These are phyloP conservation scores for Apostasia ramifera DNA, from an alignment of 106 monocot species.

Conservation along the genomic window DNA sequence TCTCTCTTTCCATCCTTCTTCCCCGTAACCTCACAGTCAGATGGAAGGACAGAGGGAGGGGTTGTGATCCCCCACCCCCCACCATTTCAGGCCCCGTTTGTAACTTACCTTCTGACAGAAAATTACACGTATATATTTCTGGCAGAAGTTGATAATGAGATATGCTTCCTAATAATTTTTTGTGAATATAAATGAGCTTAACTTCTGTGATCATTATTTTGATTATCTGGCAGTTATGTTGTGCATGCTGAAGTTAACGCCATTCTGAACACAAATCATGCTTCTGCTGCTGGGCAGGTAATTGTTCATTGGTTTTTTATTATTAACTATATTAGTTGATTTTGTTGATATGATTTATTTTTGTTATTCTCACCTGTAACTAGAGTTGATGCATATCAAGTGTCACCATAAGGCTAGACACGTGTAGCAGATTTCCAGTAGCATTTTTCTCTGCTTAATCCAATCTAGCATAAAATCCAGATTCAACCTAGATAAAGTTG, in stretches of 20 bases:
- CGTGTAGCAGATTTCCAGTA: background rate
- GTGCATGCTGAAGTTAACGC: conserved; percentile 98
- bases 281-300: conserved; percentile 90
- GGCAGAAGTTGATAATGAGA: too few relatives aligned
- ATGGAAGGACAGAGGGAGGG: too few relatives aligned
- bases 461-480: background rate
- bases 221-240: conserved; percentile 55
- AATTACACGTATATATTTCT: too few relatives aligned
- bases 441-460: background rate
- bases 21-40: too few relatives aligned
- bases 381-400: background rate
- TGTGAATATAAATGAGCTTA: background rate
- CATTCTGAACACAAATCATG: conserved; percentile 91
- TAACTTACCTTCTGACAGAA: too few relatives aligned
- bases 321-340: background rate
- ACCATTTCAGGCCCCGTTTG: too few relatives aligned
- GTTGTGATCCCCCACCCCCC: too few relatives aligned
- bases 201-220: conserved; percentile 7
- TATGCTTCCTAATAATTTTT: too few relatives aligned
- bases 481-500: background rate
- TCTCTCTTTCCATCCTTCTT: too few relatives aligned
- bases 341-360: background rate
- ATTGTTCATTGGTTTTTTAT: background rate
- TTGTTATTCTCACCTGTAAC: background rate
- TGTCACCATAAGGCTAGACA: background rate